phyloP scores from a whole-genome alignment of 2,329 filamentous ascomycete genomes.

The Nothophaeocryptopus gaeumannii region DNA sequence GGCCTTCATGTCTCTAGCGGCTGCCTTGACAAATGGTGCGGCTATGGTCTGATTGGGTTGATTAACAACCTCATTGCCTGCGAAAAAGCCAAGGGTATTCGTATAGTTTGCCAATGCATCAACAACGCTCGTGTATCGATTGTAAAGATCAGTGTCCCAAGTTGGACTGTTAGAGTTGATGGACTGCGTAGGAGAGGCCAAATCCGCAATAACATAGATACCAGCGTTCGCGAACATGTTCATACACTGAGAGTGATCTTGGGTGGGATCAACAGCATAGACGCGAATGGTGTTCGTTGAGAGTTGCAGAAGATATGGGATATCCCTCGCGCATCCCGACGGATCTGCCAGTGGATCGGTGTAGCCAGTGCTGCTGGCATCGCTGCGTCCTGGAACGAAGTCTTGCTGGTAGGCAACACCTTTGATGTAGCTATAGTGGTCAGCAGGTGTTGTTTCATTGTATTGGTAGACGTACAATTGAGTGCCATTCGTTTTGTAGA shows the following conservation, averaged over 20 bases:
- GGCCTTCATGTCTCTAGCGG: conserved; percentile 89
- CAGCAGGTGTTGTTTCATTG: neutral
- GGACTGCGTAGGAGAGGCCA: conserved; percentile 73
- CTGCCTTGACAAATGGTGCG: conserved; percentile 93
- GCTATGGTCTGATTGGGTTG: conserved; percentile 80
- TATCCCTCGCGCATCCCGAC: conserved; percentile 72
- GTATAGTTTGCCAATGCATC: conserved; percentile 77
- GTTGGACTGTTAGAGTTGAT: conserved; percentile 76
- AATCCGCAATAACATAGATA: conserved; percentile 93
- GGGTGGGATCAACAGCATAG: conserved; percentile 80
- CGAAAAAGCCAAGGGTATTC: conserved; percentile 96
- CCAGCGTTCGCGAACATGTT: conserved; percentile 72
- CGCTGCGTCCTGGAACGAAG: conserved; percentile 43
- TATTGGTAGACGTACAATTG: conserved; percentile 56
- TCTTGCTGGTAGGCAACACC: conserved; percentile 94
- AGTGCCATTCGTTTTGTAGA: conserved; percentile 75
- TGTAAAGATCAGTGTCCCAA: conserved; percentile 77
- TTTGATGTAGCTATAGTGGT: conserved; percentile 66
- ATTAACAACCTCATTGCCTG: conserved; percentile 95
- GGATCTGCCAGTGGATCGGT: conserved; percentile 77
- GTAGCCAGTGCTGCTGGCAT: conserved; percentile 54
- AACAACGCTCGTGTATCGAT: conserved; percentile 78
- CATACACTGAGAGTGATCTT: conserved; percentile 83
- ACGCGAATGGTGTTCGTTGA: conserved; percentile 91
- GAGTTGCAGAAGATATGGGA: conserved; percentile 74